phyloP scores from a whole-genome alignment of 2,329 filamentous ascomycete species.

The Exophiala viscosa region DNA sequence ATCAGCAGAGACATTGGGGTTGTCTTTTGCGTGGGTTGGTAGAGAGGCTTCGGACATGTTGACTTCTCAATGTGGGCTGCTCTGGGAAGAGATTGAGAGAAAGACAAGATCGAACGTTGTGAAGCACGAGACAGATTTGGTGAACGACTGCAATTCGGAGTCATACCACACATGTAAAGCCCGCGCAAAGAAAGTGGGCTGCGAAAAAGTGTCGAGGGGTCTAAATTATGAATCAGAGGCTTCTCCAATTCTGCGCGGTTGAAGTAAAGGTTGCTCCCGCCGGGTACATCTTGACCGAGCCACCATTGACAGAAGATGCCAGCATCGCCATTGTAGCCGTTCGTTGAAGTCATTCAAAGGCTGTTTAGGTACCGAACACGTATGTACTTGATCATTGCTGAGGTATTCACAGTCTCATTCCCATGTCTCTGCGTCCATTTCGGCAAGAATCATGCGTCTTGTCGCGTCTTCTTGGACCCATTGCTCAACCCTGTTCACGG shows the following conservation, averaged over 20 bases:
- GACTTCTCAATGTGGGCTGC: not conserved
- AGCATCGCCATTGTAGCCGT: no score
- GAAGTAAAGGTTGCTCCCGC: no score
- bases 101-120: not conserved
- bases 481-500: conserved; percentile 60
- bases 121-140: not conserved
- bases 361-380: no score
- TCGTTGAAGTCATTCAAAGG: no score
- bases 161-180: conserved; percentile 5
- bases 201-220: conserved; percentile 1
- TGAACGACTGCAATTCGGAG: conserved; percentile 1
- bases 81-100: not conserved
- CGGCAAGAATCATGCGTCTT: conserved; percentile 18
- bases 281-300: no score
- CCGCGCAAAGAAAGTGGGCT: conserved; percentile 11
- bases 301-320: no score
- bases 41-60: conserved; percentile 20
- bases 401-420: not conserved
- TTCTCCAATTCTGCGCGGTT: no score
- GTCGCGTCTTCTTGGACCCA: conserved; percentile 65
- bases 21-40: conserved; percentile 25
- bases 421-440: conserved; percentile 1
- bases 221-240: no score
- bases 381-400: not conserved
- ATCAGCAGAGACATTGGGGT: conserved; percentile 25